Conservation (phyloP, 345 rosid genomes). For the Euphorbia peplus region DNA sequence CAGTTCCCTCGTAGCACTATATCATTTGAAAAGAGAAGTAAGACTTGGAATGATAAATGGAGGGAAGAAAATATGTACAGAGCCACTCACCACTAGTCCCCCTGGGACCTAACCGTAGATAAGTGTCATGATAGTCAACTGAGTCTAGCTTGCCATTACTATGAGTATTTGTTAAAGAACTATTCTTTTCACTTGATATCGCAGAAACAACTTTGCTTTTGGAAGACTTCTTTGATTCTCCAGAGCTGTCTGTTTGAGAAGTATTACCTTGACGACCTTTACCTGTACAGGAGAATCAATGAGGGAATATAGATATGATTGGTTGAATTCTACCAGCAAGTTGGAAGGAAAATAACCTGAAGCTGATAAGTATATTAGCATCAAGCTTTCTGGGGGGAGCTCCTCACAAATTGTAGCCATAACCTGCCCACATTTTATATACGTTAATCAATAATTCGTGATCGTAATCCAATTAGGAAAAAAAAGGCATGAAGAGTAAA, state of each 20-base stretch:
- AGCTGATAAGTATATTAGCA: slow-evolving; percentile 79
- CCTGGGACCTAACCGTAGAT: slow-evolving; percentile 77
- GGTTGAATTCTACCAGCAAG: slow-evolving; percentile 18
- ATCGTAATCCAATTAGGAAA: slow-evolving; percentile 8
- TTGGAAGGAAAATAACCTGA: slow-evolving; percentile 53
- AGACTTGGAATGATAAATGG: slow-evolving; percentile 11
- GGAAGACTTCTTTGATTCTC: slow-evolving; percentile 57
- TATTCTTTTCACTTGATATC: slow-evolving; percentile 47
- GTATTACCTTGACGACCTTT: slow-evolving; percentile 41
- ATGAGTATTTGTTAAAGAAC: slow-evolving; percentile 41
- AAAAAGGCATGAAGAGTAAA: not conserved
- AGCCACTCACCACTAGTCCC: slow-evolving; percentile 61
- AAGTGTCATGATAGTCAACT: slow-evolving; percentile 41
- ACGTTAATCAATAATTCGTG: not conserved
- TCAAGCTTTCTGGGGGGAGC: slow-evolving; percentile 75
- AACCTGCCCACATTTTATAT: slow-evolving; percentile 47
- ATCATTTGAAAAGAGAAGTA: not conserved
- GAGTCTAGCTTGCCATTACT: slow-evolving; percentile 50
- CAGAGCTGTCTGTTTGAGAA: slow-evolving; percentile 44
- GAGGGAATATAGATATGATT: slow-evolving; percentile 1
- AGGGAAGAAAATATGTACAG: slow-evolving; percentile 1
- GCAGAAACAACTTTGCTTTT: slow-evolving; percentile 51
- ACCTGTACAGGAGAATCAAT: slow-evolving; percentile 45
- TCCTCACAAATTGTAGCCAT: slow-evolving; percentile 87
- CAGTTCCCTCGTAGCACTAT: not conserved